Percentiles rank a stretch among this genome's conserved stretches.
Conservation (phyloP, 306 rosid genomes). For the Pachyrhizus erosus region DNA sequence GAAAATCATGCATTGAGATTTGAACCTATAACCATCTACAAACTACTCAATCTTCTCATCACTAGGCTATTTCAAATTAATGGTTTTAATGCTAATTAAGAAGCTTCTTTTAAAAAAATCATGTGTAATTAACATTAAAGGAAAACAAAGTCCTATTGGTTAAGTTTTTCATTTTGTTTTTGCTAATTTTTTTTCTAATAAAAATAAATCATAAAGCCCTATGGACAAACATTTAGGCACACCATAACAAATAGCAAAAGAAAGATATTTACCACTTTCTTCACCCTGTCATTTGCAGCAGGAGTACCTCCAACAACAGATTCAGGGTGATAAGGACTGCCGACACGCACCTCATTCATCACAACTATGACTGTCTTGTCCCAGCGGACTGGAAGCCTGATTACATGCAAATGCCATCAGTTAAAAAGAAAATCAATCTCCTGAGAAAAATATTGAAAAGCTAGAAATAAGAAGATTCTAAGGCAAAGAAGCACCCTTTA, state of each 20-base stretch:
- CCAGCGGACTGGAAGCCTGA: constrained; percentile 99
- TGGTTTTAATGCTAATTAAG: not conserved
- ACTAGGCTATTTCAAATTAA: not conserved
- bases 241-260: constrained; percentile 16
- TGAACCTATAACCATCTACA: not conserved
- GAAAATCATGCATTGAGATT: not conserved
- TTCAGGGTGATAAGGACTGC: constrained; percentile 90
- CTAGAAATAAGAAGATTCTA: not conserved
- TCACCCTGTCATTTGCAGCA: constrained; percentile 97
- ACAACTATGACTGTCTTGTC: constrained; percentile 96
- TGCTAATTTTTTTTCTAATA: not conserved
- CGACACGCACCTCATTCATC: constrained; percentile 91
- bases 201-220: constrained; percentile 22
- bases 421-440: constrained; percentile 11
- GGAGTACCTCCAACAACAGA: constrained; percentile 96
- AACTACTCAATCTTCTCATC: not conserved
- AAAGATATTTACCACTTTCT: constrained; percentile 81
- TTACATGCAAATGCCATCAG: constrained; percentile 38
- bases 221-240: not conserved
- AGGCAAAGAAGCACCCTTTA: not conserved
- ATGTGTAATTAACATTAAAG: not conserved
- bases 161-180: constrained; percentile 30
- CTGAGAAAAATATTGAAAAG: not conserved
- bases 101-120: constrained; percentile 17
- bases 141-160: constrained; percentile 2